Evolutionary conservation across 2,329 filamentous ascomycete genomes (phyloP), one percentile per base, ranked within the genome.

Genomic region (Sclerotinia trifoliorum): DNA sequence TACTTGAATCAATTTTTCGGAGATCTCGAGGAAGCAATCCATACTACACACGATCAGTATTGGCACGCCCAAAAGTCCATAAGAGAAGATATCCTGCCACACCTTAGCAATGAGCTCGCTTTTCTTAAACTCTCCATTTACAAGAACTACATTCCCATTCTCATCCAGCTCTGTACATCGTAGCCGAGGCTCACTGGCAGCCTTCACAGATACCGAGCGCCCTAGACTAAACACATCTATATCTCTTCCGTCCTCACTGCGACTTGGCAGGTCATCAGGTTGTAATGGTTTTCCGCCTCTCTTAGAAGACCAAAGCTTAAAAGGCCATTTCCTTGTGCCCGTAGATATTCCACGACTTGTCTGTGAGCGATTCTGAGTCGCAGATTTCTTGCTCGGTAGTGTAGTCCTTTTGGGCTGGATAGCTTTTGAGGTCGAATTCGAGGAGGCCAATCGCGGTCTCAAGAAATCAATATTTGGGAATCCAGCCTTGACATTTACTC

Each of bases 91-190:
- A 6, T 32, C 58, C 2, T 35, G 48, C 13, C 56, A 10, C 80
- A 94, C 92, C 85, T 95, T 97, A 65, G 94, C 93, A 79, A 97
- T 98, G 58, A 99, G 83, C 81, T 99, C 95, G 75, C 89, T 95
- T 84, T 99, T 99, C 81, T 95, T 96, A 80, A 97, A 98, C 79
- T 98, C 95, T 69, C 93, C 93, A 77, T 96, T 96, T 26, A 96
- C 91, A 68, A 98, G 83, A 26, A 94, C 96, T 35, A 97, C 93
- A 74, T 96, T 91, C 52, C 95, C 95, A 76, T 92, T 88, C 78
- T 94, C 93, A 75, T 98, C 93, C 69, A 98, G 92, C 79, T 99
- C 95, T 0, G 95, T 99, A 78, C 95, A 99, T 66, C 95, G 86
- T 73, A 99, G 83, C 69, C 93, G 89, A 42, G 94, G 87, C 78